Base-by-base conservation (phyloP, 805 yeast species). In the Schizosaccharomyces cryophilus region DNA sequence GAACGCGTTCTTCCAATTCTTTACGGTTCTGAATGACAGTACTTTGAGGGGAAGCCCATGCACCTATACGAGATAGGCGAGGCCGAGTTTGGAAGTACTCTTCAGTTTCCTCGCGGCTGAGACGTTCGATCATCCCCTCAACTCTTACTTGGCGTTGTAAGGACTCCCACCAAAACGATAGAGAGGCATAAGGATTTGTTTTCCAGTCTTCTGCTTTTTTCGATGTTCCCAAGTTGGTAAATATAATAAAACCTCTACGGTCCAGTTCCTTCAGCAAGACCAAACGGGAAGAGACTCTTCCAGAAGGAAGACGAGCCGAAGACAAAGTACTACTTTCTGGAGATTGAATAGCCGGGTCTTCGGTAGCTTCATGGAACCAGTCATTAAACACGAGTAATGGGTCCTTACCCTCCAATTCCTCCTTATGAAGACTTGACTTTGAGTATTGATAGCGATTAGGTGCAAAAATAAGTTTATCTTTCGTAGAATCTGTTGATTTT, bases 1-100 rank as follows among this genome's bases (percentile, higher is more conserved):
- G 68, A 60, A 80, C 80, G 17, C 76, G 66, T 0, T 69, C 67
- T 45, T 88, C 85, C 63, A 90, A 78, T 66, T 80, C 85, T 17
- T 78, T 78, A 64, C 96, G 76, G 54, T 74, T 70, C 15, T 69
- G 67, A 45, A 89, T 75, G 2, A 74, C 76, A 61, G 78, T 75
- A 42, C 89, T 80, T 74, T 93, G 98, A 3, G 95, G 94, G 35
- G 94, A 83, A 0, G 96, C 85, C 95, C 96, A 89, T 0, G 98
- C 98, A 38, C 98, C 97, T 64, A 93, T 81, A 69, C 85, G 82
- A 38, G 95, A 85, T 5, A 94, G 96, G 62, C 95, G 77, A 47
- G 98, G 98, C 69, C 98, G 78, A 0, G 95, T 84, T 60, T 79
- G 77, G 72, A 80, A 93, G 72, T 93, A 93, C 59, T 83, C 75